Evolutionary conservation across 805 yeast species (phyloP).

Genomic region (Candida germanica): DNA sequence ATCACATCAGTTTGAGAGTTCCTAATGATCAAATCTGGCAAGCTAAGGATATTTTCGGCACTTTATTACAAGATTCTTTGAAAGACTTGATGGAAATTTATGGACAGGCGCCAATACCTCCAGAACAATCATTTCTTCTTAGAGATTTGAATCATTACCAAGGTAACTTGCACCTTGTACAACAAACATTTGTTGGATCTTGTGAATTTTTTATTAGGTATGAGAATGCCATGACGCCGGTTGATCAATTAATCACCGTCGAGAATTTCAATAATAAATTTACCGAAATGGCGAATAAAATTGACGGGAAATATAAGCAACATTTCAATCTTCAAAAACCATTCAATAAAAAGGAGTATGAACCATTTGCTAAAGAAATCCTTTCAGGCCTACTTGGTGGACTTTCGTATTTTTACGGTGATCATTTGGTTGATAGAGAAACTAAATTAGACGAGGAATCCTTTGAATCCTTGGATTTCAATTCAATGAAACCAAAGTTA

Average conservation of each 20-base stretch:
- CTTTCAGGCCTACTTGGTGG: slow-evolving; percentile 88
- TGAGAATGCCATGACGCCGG: slow-evolving; percentile 43
- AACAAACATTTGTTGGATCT: slow-evolving; percentile 68
- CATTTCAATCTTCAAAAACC: slow-evolving; percentile 55
- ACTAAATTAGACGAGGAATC: slow-evolving; percentile 68
- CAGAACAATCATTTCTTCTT: slow-evolving; percentile 50
- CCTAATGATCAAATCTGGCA: slow-evolving; percentile 76
- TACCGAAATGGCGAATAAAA: slow-evolving; percentile 25
- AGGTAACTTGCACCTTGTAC: slow-evolving; percentile 80
- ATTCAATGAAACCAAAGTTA: slow-evolving; percentile 47
- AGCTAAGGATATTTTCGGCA: slow-evolving; percentile 71
- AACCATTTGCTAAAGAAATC: slow-evolving; percentile 69
- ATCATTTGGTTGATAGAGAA: slow-evolving; percentile 72
- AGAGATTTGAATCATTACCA: slow-evolving; percentile 56
- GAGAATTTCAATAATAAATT: slow-evolving; percentile 37
- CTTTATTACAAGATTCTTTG: slow-evolving; percentile 70
- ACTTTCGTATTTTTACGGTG: slow-evolving; percentile 83
- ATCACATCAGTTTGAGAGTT: slow-evolving; percentile 64
- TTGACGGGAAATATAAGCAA: slow-evolving; percentile 52
- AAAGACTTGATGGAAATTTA: slow-evolving; percentile 35
- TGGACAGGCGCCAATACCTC: slow-evolving; percentile 32
- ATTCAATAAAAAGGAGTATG: slow-evolving; percentile 42
- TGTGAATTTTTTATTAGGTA: slow-evolving; percentile 73
- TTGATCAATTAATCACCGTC: slow-evolving; percentile 33
- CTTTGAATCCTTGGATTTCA: slow-evolving; percentile 41